Evolutionary conservation across 257 asterid genomes (phyloP).

Genomic region (Fraxinus anomala): DNA sequence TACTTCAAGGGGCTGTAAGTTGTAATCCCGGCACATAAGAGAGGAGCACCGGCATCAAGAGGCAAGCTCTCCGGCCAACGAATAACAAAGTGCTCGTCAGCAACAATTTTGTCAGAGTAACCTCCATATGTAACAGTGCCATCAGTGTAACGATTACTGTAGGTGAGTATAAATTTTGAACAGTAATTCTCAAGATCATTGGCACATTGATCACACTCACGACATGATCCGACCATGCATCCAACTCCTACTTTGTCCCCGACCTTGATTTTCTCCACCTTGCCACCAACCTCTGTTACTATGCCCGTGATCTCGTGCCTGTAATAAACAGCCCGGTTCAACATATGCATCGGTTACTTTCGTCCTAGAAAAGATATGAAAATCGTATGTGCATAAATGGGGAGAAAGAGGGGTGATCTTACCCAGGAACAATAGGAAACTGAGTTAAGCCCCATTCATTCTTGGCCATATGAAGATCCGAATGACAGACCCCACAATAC

Average conservation of each 20-base stretch:
- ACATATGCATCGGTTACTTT: no score
- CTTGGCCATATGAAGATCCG: slow-evolving; percentile 47
- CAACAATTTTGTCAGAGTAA: background rate
- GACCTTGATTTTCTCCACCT: background rate
- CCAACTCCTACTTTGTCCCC: background rate
- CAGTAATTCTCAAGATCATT: background rate
- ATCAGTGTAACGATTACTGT: background rate
- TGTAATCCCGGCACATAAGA: background rate
- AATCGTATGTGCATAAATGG: background rate
- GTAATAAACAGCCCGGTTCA: no score
- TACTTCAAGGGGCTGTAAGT: background rate
- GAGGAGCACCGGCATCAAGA: background rate
- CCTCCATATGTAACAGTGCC: background rate
- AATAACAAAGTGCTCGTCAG: background rate
- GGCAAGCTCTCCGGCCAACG: background rate
- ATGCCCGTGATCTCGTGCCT: background rate
- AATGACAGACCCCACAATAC: slow-evolving; percentile 58
- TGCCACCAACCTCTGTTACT: background rate
- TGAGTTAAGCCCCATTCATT: slow-evolving; percentile 47
- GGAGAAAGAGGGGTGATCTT: background rate
- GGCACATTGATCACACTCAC: background rate
- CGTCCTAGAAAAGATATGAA: no score
- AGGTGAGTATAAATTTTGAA: background rate
- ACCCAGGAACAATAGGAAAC: slow-evolving; percentile 61
- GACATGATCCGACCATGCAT: background rate